phyloP scores from a whole-genome alignment of 768 basidiomycete species.

The Lactarius psammicola region DNA sequence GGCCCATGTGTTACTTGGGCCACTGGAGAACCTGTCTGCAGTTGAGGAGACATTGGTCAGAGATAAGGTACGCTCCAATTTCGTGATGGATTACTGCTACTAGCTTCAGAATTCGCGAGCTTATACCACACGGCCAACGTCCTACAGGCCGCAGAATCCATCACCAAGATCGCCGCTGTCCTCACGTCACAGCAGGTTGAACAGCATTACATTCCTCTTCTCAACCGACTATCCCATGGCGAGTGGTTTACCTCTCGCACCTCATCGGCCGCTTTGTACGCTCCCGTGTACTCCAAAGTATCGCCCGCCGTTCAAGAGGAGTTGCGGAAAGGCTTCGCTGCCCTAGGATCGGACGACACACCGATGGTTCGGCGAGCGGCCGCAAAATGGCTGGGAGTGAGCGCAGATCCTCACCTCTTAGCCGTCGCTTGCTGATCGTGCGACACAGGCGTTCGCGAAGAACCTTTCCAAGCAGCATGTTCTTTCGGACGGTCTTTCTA shows the following conservation, averaged over 20 bases:
- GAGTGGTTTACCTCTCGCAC: conserved; percentile 99
- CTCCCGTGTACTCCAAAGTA: conserved; percentile 84
- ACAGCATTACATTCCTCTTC: conserved; percentile 85
- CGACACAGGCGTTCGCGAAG: conserved; percentile 67
- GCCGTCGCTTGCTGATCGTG: conserved; percentile 5
- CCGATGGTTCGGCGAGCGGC: conserved; percentile 98
- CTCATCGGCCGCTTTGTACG: conserved; percentile 90
- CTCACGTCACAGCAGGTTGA: conserved; percentile 81
- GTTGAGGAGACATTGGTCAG: conserved; percentile 98
- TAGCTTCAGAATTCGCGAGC: neutral
- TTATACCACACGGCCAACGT: conserved; percentile 18
- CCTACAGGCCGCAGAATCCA: conserved; percentile 87
- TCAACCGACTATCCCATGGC: conserved; percentile 84
- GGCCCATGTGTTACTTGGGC: conserved; percentile 86
- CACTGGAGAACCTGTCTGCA: conserved; percentile 91
- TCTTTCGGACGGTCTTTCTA: conserved; percentile 80
- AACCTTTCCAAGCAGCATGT: conserved; percentile 79
- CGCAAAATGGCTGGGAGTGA: conserved; percentile 92
- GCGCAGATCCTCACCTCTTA: conserved; percentile 36
- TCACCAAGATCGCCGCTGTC: conserved; percentile 81
- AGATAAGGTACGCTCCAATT: conserved; percentile 73
- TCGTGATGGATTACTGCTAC: neutral
- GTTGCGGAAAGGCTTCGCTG: conserved; percentile 77
- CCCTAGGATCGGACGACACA: conserved; percentile 89
- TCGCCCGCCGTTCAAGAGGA: conserved; percentile 77